These are phyloP conservation scores for Endocalyx cinctus DNA, from an alignment of 2,329 filamentous ascomycete species.

Conservation along the genomic window DNA sequence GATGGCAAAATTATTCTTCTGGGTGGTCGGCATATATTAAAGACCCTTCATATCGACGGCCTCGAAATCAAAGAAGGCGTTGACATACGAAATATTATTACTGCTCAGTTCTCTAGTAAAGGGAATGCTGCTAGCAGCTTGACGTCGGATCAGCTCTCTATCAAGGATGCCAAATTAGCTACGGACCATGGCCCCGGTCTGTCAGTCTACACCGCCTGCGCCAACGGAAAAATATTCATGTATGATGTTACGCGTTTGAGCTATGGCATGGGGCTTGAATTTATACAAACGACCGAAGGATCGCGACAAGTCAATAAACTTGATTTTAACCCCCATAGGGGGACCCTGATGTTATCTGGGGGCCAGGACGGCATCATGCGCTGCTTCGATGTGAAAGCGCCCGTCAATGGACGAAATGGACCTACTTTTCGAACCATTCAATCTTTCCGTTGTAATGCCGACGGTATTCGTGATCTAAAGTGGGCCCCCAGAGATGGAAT, in stretches of 20 bases:
- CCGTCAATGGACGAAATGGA: conserved; percentile 43
- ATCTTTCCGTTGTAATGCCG: conserved; percentile 47
- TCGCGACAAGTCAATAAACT: conserved; percentile 60
- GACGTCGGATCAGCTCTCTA: conserved; percentile 54
- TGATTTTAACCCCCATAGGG: conserved; percentile 57
- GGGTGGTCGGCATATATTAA: conserved; percentile 56
- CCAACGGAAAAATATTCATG: conserved; percentile 60
- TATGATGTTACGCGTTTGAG: conserved; percentile 55
- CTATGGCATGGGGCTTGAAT: conserved; percentile 43
- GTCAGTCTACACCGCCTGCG: conserved; percentile 58
- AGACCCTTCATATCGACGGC: conserved; percentile 54
- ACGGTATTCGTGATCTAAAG: conserved; percentile 57
- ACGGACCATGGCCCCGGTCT: conserved; percentile 39
- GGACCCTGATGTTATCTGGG: conserved; percentile 55
- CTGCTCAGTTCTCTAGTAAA: conserved; percentile 41
- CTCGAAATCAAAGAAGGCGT: conserved; percentile 50
- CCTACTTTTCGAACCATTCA: conserved; percentile 45
- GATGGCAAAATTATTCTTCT: conserved; percentile 53
- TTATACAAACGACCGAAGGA: conserved; percentile 56
- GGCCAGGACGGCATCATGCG: conserved; percentile 61
- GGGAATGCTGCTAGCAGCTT: conserved; percentile 33
- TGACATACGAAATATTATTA: conserved; percentile 54
- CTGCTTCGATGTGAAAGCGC: conserved; percentile 53
- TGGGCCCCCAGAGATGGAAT: conserved; percentile 61
- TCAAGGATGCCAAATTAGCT: conserved; percentile 58